Evolutionary conservation across 2,329 filamentous ascomycete species (phyloP).

Genomic region (Colletotrichum tanaceti): DNA sequence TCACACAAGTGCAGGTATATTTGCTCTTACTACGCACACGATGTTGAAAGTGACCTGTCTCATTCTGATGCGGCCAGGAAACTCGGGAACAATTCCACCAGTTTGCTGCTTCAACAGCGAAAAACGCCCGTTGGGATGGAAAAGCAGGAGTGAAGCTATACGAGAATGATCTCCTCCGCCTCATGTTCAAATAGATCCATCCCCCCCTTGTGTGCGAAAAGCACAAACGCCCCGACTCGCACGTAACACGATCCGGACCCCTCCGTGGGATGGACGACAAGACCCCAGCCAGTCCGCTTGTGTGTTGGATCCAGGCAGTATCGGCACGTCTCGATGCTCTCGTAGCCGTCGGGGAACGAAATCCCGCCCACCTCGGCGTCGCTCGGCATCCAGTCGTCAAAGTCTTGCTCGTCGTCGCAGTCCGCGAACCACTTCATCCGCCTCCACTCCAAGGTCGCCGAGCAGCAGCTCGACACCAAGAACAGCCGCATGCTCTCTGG

Average conservation of each 20-base stretch:
- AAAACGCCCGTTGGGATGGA: no score
- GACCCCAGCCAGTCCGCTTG: not conserved
- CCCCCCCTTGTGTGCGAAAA: not conserved
- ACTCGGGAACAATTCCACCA: no score
- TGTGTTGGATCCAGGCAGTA: not conserved
- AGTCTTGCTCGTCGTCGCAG: not conserved
- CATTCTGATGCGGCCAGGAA: no score
- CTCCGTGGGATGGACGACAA: not conserved
- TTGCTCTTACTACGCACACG: no score
- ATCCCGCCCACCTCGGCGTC: no score
- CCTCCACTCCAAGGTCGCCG: no score
- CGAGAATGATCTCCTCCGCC: no score
- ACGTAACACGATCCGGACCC: not conserved
- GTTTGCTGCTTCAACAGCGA: no score
- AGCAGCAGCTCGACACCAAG: slow-evolving; percentile 6
- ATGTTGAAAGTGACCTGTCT: no score
- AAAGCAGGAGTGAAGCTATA: no score
- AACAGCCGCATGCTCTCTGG: not conserved
- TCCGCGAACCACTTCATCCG: not conserved
- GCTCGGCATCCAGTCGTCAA: not conserved
- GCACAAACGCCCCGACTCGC: slow-evolving; percentile 4
- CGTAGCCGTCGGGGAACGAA: not conserved
- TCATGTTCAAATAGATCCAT: no score
- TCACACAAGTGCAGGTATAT: no score
- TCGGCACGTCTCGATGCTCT: not conserved